These are phyloP conservation scores for Aspergillus pseudoterreus DNA, from an alignment of 2,329 filamentous ascomycete species.

Conservation along the genomic window DNA sequence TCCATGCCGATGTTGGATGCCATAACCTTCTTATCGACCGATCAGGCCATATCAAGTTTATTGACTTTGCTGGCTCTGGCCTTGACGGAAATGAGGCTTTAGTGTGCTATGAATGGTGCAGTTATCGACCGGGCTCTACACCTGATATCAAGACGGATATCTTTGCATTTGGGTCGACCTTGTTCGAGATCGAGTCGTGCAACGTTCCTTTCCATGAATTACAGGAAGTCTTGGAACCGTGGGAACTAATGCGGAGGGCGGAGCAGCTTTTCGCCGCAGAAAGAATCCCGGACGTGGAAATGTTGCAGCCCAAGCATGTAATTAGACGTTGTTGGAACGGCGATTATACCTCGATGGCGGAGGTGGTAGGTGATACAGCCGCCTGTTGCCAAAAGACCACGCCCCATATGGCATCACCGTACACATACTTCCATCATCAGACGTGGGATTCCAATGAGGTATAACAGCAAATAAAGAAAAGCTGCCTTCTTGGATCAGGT, in stretches of 20 bases:
- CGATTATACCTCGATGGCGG: too few relatives aligned
- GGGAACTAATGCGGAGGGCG: not conserved
- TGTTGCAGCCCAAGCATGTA: too few relatives aligned
- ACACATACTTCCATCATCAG: too few relatives aligned
- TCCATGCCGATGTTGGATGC: slow-evolving; percentile 16
- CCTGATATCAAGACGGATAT: slow-evolving; percentile 13
- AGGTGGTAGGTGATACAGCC: too few relatives aligned
- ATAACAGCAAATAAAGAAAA: too few relatives aligned
- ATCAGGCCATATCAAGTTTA: slow-evolving; percentile 13
- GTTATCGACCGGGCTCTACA: slow-evolving; percentile 8
- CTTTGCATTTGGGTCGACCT: slow-evolving; percentile 16
- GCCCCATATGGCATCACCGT: too few relatives aligned
- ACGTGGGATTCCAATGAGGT: too few relatives aligned
- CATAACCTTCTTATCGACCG: slow-evolving; percentile 14
- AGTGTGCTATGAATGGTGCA: slow-evolving; percentile 17
- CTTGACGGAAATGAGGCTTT: slow-evolving; percentile 11
- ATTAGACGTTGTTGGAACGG: too few relatives aligned
- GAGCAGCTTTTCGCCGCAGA: too few relatives aligned
- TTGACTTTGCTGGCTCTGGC: slow-evolving; percentile 17
- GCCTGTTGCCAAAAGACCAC: too few relatives aligned
- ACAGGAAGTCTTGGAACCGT: not conserved
- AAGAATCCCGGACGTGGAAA: too few relatives aligned
- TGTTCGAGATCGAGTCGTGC: slow-evolving; percentile 15
- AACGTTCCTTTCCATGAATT: slow-evolving; percentile 2
- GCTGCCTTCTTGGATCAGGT: too few relatives aligned